Conservation (phyloP, 1,284 basidiomycete genomes). For the Cryptococcus maquisensis region DNA sequence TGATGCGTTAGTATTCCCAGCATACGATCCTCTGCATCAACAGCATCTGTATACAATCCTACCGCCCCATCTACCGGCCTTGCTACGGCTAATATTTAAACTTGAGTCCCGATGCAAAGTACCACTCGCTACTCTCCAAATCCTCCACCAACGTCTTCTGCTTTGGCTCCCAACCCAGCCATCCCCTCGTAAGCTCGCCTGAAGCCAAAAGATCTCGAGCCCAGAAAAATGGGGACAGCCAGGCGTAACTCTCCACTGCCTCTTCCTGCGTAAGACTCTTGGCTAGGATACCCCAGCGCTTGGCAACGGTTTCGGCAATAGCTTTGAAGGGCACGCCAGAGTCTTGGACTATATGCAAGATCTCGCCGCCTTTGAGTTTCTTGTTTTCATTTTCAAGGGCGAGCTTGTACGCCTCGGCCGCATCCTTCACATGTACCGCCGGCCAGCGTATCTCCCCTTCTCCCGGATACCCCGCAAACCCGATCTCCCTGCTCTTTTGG, state of each 20-base stretch:
- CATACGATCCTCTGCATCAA: too few relatives aligned
- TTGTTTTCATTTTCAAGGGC: constrained; percentile 20
- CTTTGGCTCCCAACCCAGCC: constrained; percentile 13
- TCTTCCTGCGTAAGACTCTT: constrained; percentile 14
- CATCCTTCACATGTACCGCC: constrained; percentile 18
- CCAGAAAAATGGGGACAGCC: constrained; percentile 1
- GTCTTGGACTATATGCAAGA: constrained; percentile 22
- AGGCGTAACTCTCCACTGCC: constrained; percentile 15
- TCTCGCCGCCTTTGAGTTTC: constrained; percentile 9
- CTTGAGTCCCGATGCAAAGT: background rate
- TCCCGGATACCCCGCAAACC: constrained; percentile 18
- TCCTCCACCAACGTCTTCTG: constrained; percentile 11
- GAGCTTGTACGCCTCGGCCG: constrained; percentile 23
- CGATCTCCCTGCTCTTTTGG: constrained; percentile 8
- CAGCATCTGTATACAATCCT: too few relatives aligned
- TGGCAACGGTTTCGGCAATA: constrained; percentile 20
- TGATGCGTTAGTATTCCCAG: too few relatives aligned
- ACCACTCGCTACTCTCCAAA: constrained; percentile 4
- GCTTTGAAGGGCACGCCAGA: constrained; percentile 10
- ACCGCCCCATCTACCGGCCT: too few relatives aligned
- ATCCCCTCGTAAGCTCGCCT: constrained; percentile 2
- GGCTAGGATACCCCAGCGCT: constrained; percentile 11
- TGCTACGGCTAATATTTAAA: background rate
- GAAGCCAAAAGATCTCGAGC: background rate
- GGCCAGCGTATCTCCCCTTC: constrained; percentile 18